Base-by-base conservation (phyloP, 306 rosid species). In the Quillaja saponaria region DNA sequence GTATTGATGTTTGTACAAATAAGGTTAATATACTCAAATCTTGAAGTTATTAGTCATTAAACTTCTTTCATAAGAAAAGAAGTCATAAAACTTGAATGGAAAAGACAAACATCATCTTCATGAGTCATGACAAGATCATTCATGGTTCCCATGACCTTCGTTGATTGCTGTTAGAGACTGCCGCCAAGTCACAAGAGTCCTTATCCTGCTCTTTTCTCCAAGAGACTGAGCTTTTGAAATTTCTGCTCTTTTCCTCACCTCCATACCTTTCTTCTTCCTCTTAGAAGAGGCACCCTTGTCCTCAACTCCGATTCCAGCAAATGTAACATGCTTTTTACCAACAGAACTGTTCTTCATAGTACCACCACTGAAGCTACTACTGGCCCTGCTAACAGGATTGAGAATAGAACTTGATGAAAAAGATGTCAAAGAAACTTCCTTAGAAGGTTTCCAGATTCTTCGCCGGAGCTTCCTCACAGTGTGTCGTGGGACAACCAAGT, bases 401-500 rank as follows among this genome's bases (percentile, higher is more conserved):
- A 7, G 6, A 5, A 37, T 37, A 7, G 61, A 14, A 14, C 58
- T 25, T 17, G 71, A 34, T 2, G 1, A 4, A 9, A 35, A 25
- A 12, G 34, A 18, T 13, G n/a, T 57, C 47, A 7, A 34, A 6
- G 33, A 20, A n/a, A 42, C 21, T n/a, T 65, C 55, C n/a, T 28
- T 46, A 12, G 6, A 34, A 13, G 68, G 73, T 61, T 21, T 55
- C 14, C 45, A 14, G 6, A 41, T 54, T 28, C 13, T 49, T 9
- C 67, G 18, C 20, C 39, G 39, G 13, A 77, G 74, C 67, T 71
- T 77, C 62, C 28, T 59, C 42, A 76, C 19, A 0, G 74, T 62
- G 2, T 34, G 7, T 1, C 10, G 58, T 0, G 81, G 58, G 31
- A 77, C 74, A 14, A 77, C 57, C 6, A 60, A 68, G 7, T 65